Conservation (phyloP, 2,329 filamentous ascomycete species). For the Scedosporium boydii region DNA sequence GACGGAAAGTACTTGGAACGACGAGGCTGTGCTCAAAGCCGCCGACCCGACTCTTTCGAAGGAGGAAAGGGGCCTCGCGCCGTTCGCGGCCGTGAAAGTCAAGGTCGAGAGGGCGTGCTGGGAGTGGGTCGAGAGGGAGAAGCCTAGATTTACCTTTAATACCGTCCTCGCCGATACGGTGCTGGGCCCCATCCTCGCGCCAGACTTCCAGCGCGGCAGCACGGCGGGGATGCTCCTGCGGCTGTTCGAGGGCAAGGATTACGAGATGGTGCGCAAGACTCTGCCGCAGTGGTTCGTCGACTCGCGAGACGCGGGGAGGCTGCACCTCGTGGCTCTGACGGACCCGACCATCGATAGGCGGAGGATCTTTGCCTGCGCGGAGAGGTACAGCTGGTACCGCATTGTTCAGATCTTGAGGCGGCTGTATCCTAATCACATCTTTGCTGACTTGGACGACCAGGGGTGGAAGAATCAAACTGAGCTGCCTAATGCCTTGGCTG, state of each 20-base stretch:
- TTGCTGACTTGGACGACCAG: neutral
- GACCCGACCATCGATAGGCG: neutral
- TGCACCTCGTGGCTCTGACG: neutral
- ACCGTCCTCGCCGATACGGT: slow-evolving; percentile 4
- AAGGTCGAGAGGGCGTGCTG: slow-evolving; percentile 2
- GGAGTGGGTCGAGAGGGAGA: slow-evolving; percentile 3
- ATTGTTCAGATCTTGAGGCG: neutral
- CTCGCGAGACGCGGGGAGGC: neutral
- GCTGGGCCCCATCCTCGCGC: slow-evolving; percentile 3
- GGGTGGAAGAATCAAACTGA: neutral
- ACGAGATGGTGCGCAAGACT: neutral
- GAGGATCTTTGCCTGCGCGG: neutral
- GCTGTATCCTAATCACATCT: neutral
- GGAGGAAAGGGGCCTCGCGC: slow-evolving; percentile 1
- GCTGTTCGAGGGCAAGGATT: slow-evolving; percentile 4
- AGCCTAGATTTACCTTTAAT: slow-evolving; percentile 1
- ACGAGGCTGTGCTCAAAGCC: neutral
- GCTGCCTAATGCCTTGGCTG: neutral
- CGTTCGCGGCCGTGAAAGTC: slow-evolving; percentile 2
- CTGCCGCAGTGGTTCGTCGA: slow-evolving; percentile 4
- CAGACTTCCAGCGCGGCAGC: neutral
- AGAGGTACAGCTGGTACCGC: slow-evolving; percentile 1
- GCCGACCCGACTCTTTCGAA: neutral
- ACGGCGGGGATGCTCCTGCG: slow-evolving; percentile 1
- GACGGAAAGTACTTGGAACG: neutral